phyloP scores from a whole-genome alignment of 140 eudicot genomes.

The Oenanthe javanica region DNA sequence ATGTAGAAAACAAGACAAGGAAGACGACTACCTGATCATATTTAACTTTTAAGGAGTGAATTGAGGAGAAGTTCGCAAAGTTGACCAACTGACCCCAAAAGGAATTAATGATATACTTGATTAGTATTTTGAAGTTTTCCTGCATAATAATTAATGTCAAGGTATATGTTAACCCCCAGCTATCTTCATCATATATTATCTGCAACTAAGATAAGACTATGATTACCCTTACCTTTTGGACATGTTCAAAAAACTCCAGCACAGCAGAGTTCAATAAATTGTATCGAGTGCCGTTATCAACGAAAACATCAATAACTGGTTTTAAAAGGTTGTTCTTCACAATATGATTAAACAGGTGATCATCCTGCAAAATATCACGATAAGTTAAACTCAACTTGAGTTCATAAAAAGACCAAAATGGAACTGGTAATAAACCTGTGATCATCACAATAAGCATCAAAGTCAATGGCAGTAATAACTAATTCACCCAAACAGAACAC shows the following conservation, averaged over 20 bases:
- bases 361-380: conserved; percentile 64
- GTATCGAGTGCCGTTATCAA: conserved; percentile 81
- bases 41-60: conserved; percentile 66
- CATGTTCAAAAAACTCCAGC: conserved; percentile 78
- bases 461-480: neutral
- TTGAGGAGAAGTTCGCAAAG: conserved; percentile 51
- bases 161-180: neutral
- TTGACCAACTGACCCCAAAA: conserved; percentile 75
- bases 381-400: neutral
- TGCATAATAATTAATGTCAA: conserved; percentile 24
- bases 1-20: neutral
- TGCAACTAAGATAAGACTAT: neutral
- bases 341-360: conserved; percentile 63
- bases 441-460: neutral
- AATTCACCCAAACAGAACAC: neutral
- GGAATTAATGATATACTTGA: conserved; percentile 68
- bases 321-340: conserved; percentile 69
- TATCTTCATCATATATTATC: conserved; percentile 2
- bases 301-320: conserved; percentile 78
- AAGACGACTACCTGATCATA: conserved; percentile 57
- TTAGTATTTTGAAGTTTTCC: conserved; percentile 65
- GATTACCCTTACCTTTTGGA: conserved; percentile 56
- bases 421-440: neutral
- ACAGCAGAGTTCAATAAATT: conserved; percentile 88
- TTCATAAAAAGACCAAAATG: neutral